Evolutionary conservation across 73 alveolate genomes (phyloP).

Genomic region (Diophrys appendiculata): DNA sequence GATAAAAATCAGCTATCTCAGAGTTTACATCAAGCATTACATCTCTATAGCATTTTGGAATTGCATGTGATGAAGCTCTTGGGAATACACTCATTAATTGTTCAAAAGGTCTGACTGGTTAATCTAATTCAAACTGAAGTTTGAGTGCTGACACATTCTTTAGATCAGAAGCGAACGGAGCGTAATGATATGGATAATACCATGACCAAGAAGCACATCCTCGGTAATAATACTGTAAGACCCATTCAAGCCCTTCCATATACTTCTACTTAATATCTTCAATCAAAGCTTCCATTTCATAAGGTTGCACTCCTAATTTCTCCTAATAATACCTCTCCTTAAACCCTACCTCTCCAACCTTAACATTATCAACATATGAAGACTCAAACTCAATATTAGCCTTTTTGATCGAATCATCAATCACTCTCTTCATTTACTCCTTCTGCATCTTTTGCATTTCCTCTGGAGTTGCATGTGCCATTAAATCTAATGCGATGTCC

Average conservation of each 20-base stretch:
- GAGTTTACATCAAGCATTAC: conserved; percentile 74
- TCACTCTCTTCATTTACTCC: conserved; percentile 37
- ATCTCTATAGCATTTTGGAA: conserved; percentile 78
- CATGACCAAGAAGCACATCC: conserved; percentile 98
- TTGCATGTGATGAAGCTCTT: conserved; percentile 81
- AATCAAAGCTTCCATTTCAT: conserved; percentile 73
- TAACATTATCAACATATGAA: conserved; percentile 60
- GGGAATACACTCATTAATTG: conserved; percentile 96
- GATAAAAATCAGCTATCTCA: conserved; percentile 97
- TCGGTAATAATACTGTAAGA: conserved; percentile 93
- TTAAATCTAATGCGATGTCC: conserved; percentile 9
- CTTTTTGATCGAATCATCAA: conserved; percentile 50
- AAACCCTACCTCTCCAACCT: conserved; percentile 79
- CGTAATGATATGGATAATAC: conserved; percentile 98
- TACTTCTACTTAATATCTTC: conserved; percentile 78
- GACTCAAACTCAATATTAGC: conserved; percentile 48
- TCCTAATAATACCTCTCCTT: conserved; percentile 84
- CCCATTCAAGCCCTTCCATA: conserved; percentile 99
- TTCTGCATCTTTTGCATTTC: conserved; percentile 37
- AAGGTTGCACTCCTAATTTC: conserved; percentile 83
- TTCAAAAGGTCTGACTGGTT: conserved; percentile 82
- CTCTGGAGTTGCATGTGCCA: conserved; percentile 42
- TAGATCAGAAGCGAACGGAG: conserved; percentile 96
- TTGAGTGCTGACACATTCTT: conserved; percentile 51
- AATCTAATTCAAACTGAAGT: conserved; percentile 65